Conservation (phyloP, 2,329 filamentous ascomycete genomes). For the Fusarium incarnatum region DNA sequence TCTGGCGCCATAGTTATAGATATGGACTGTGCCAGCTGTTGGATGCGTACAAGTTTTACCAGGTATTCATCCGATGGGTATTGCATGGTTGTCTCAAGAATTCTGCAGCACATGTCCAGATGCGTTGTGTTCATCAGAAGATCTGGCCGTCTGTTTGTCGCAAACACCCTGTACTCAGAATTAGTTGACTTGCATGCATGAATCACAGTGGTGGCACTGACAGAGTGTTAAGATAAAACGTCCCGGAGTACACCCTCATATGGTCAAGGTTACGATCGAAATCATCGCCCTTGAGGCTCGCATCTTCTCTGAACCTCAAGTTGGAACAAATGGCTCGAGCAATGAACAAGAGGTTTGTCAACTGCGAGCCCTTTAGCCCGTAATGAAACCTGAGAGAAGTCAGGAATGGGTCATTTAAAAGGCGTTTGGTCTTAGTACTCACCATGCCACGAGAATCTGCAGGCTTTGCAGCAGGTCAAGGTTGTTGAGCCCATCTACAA, state of each 20-base stretch:
- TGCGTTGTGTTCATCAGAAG: constrained; percentile 60
- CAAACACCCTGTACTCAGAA: constrained; percentile 52
- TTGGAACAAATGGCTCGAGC: constrained; percentile 59
- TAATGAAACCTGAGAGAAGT: constrained; percentile 58
- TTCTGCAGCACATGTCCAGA: constrained; percentile 57
- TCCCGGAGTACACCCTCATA: constrained; percentile 61
- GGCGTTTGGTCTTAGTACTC: constrained; percentile 25
- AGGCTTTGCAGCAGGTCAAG: constrained; percentile 62
- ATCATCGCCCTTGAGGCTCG: constrained; percentile 34
- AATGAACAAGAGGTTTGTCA: constrained; percentile 63
- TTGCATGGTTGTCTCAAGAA: constrained; percentile 57
- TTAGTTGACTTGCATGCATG: background rate
- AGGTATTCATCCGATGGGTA: constrained; percentile 58
- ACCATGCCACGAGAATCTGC: constrained; percentile 61
- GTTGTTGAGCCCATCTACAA: constrained; percentile 57
- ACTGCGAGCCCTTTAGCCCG: constrained; percentile 61
- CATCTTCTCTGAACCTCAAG: constrained; percentile 51
- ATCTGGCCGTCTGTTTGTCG: constrained; percentile 61
- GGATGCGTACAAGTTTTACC: constrained; percentile 59
- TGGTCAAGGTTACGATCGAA: constrained; percentile 53
- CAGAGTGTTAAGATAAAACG: constrained; percentile 64
- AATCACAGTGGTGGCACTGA: constrained; percentile 44
- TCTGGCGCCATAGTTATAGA: constrained; percentile 54
- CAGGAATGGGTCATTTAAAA: constrained; percentile 9
- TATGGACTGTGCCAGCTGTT: constrained; percentile 62